Conservation (phyloP, 2,329 filamentous ascomycete species). For the Botrytis tulipae region DNA sequence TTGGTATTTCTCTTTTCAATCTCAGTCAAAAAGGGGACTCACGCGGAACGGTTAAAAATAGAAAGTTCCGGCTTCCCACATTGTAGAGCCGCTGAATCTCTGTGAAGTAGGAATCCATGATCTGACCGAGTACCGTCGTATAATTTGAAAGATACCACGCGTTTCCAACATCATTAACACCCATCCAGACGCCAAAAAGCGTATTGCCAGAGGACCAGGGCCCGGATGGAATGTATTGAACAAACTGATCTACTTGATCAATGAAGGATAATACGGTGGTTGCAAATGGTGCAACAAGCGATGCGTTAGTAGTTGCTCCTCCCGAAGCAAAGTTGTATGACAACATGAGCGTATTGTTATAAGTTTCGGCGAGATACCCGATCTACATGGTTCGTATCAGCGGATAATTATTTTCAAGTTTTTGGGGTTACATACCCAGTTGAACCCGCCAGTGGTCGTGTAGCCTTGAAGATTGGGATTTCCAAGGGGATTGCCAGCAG, state of each 20-base stretch:
- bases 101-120: conserved; percentile 4
- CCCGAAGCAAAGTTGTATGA: conserved; percentile 2
- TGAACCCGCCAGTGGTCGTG: conserved; percentile 41
- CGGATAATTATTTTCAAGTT: no score
- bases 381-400: neutral
- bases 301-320: conserved; percentile 3
- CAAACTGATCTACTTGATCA: neutral
- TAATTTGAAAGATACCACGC: conserved; percentile 1
- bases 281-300: neutral
- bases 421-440: neutral
- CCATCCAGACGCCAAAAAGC: conserved; percentile 4
- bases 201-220: neutral
- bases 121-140: neutral
- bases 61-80: neutral
- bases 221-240: neutral
- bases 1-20: no score
- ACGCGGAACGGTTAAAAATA: conserved; percentile 6
- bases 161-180: conserved; percentile 13
- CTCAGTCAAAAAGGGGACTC: neutral
- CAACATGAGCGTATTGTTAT: neutral
- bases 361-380: neutral
- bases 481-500: conserved; percentile 36
- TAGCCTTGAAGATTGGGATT: conserved; percentile 38
- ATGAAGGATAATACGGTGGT: neutral
- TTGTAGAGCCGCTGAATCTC: neutral